These are phyloP conservation scores for Aspergillus cavernicola DNA, from an alignment of 495 filamentous ascomycete species.

Conservation along the genomic window DNA sequence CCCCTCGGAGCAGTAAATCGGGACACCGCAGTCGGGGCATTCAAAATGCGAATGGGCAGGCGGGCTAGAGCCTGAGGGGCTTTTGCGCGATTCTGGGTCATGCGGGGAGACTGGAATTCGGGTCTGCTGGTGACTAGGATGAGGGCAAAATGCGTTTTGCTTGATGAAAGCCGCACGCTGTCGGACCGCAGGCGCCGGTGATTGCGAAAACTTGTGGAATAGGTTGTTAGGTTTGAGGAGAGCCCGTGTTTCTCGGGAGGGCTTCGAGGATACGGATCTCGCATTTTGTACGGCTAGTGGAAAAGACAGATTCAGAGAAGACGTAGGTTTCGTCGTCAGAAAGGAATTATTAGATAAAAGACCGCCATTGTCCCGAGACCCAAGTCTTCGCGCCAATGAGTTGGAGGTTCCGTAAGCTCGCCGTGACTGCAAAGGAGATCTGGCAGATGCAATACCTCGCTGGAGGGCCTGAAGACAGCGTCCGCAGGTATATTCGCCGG, in stretches of 20 bases:
- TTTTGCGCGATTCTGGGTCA: slow-evolving; percentile 57
- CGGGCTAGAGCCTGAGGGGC: slow-evolving; percentile 41
- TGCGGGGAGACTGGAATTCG: slow-evolving; percentile 54
- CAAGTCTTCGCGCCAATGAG: slow-evolving; percentile 30
- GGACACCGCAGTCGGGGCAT: slow-evolving; percentile 94
- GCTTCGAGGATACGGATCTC: slow-evolving; percentile 22
- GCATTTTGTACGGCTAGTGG: slow-evolving; percentile 22
- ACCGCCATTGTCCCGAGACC: slow-evolving; percentile 25
- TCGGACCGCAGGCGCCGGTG: slow-evolving; percentile 80
- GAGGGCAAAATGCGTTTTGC: slow-evolving; percentile 86
- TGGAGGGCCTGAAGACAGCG: slow-evolving; percentile 40
- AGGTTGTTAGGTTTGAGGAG: slow-evolving; percentile 77
- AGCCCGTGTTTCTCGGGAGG: slow-evolving; percentile 31
- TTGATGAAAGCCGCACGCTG: slow-evolving; percentile 82
- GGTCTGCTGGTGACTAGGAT: slow-evolving; percentile 74
- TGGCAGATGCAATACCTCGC: slow-evolving; percentile 22
- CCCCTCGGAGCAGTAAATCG: slow-evolving; percentile 85
- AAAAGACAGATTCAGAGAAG: background rate
- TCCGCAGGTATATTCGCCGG: slow-evolving; percentile 40
- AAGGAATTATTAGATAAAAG: slow-evolving; percentile 13
- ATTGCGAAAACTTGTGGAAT: slow-evolving; percentile 86
- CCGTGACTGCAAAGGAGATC: slow-evolving; percentile 19
- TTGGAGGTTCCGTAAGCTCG: slow-evolving; percentile 24
- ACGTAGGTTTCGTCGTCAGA: slow-evolving; percentile 17
- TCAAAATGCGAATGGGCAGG: slow-evolving; percentile 85